Percentiles rank a stretch among this genome's conserved stretches.
These are phyloP conservation scores for Vishniacozyma victoriae DNA, from an alignment of 768 basidiomycete species.

Conservation along the genomic window DNA sequence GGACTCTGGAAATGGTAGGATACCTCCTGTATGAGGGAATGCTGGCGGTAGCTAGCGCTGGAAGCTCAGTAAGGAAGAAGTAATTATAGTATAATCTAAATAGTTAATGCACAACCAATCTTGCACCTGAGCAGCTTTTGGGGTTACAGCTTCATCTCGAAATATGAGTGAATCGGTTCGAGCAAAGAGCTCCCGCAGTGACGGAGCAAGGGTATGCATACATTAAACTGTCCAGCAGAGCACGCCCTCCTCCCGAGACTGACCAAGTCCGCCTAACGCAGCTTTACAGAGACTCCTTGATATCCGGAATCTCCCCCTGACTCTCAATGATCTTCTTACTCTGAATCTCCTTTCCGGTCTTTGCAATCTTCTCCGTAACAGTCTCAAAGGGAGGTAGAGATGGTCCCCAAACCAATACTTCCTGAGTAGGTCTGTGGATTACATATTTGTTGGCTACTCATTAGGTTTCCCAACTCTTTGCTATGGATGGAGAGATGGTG, in stretches of 20 bases:
- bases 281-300: too few relatives aligned
- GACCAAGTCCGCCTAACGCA: too few relatives aligned
- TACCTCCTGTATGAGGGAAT: too few relatives aligned
- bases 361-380: constrained; percentile 44
- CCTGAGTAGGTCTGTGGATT: constrained; percentile 40
- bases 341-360: constrained; percentile 46
- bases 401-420: constrained; percentile 43
- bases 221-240: too few relatives aligned
- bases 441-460: constrained; percentile 37
- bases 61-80: background rate
- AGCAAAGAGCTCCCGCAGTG: too few relatives aligned
- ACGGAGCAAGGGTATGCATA: too few relatives aligned
- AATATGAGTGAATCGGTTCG: too few relatives aligned
- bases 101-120: constrained; percentile 2
- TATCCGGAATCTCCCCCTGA: background rate
- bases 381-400: constrained; percentile 37
- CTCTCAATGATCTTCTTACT: background rate
- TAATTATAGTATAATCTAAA: background rate
- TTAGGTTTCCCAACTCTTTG: too few relatives aligned
- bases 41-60: too few relatives aligned
- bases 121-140: too few relatives aligned
- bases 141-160: background rate
- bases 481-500: too few relatives aligned
- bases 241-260: too few relatives aligned
- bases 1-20: background rate